Conservation (phyloP, 2,329 filamentous ascomycete genomes). For the Acrodontium crateriforme region DNA sequence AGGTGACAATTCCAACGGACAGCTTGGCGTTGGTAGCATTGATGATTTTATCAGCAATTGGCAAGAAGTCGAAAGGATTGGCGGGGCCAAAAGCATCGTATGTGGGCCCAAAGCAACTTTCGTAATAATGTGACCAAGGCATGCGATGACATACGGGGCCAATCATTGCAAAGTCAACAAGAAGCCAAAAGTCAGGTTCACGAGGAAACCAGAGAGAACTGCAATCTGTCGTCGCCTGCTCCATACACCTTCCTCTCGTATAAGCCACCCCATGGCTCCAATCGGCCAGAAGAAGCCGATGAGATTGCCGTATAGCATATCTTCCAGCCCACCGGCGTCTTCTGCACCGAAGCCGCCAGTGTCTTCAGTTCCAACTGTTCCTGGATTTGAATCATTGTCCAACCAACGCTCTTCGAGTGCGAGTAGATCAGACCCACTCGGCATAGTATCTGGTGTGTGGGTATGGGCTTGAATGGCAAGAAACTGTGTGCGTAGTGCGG, state of each 20-base stretch:
- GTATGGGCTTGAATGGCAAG: slow-evolving; percentile 67
- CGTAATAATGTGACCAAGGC: no score
- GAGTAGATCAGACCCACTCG: slow-evolving; percentile 59
- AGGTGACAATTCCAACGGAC: slow-evolving; percentile 45
- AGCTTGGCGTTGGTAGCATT: slow-evolving; percentile 34
- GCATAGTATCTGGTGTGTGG: slow-evolving; percentile 81
- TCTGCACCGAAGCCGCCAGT: slow-evolving; percentile 37
- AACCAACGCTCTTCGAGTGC: slow-evolving; percentile 84
- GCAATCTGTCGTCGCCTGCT: slow-evolving; percentile 72
- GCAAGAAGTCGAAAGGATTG: slow-evolving; percentile 8
- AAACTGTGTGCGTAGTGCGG: slow-evolving; percentile 77
- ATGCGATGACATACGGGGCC: not conserved
- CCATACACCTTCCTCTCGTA: slow-evolving; percentile 79
- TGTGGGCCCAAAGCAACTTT: slow-evolving; percentile 16
- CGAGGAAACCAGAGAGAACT: slow-evolving; percentile 67
- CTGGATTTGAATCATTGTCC: slow-evolving; percentile 37
- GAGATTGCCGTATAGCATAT: slow-evolving; percentile 75
- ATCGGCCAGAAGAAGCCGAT: slow-evolving; percentile 94
- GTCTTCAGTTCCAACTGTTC: slow-evolving; percentile 23
- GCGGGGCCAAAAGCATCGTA: slow-evolving; percentile 5
- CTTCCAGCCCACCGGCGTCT: slow-evolving; percentile 56
- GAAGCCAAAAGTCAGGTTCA: slow-evolving; percentile 66
- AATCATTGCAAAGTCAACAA: slow-evolving; percentile 41
- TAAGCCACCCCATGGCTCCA: slow-evolving; percentile 70
- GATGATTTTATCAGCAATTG: slow-evolving; percentile 14